These are phyloP conservation scores for Stephania cephalantha DNA, from an alignment of 164 flowering plant genomes.

Conservation along the genomic window DNA sequence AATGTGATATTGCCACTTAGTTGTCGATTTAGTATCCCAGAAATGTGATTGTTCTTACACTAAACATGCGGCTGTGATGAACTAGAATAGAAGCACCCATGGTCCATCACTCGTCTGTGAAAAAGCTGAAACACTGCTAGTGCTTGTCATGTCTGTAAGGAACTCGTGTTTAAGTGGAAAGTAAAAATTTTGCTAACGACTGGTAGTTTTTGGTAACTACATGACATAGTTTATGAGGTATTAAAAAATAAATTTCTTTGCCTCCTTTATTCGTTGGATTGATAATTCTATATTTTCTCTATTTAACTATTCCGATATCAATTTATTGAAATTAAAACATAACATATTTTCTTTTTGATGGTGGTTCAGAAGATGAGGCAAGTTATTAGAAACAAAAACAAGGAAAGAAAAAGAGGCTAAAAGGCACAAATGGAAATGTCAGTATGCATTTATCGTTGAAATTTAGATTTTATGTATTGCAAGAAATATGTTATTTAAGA, in stretches of 20 bases:
- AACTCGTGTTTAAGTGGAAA: not conserved
- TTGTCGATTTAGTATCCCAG: too few species aligned
- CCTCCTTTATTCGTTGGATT: not conserved
- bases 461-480: not conserved
- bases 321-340: not conserved
- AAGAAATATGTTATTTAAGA: not conserved
- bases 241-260: not conserved
- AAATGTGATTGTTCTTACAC: too few species aligned
- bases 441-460: constrained; percentile 19
- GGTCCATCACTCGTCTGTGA: too few species aligned
- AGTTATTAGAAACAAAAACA: constrained; percentile 27
- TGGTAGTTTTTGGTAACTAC: not conserved
- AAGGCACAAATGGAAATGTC: constrained; percentile 23
- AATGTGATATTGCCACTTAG: too few species aligned
- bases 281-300: not conserved
- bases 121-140: too few species aligned
- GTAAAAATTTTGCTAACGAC: not conserved
- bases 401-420: constrained; percentile 36
- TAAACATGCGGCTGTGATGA: too few species aligned
- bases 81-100: too few species aligned
- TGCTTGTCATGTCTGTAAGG: not conserved
- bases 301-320: not conserved
- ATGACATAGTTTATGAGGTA: not conserved
- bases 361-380: constrained; percentile 43
- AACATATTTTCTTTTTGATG: constrained; percentile 1